Percentiles rank a stretch among this genome's conserved stretches.
Evolutionary conservation across 2,329 filamentous ascomycete genomes (phyloP).

Genomic region (Balansia obtecta): DNA sequence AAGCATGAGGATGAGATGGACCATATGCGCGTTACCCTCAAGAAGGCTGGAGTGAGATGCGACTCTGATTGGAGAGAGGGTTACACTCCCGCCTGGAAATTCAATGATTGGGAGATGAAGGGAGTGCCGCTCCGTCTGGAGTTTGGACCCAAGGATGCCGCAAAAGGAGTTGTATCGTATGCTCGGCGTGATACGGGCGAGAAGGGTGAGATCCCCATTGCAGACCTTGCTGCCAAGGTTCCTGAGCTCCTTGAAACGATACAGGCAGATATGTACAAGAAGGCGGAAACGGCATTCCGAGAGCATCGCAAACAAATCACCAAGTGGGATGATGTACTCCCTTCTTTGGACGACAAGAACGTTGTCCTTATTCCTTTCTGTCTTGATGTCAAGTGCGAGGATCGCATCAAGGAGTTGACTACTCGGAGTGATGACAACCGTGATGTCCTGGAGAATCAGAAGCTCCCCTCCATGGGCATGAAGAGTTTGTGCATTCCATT

Average conservation of each 20-base stretch:
- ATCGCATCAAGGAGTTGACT: slow-evolving; percentile 87
- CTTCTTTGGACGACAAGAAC: slow-evolving; percentile 83
- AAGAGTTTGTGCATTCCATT: slow-evolving; percentile 63
- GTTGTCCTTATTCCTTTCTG: slow-evolving; percentile 89
- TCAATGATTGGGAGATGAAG: slow-evolving; percentile 97
- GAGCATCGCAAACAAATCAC: slow-evolving; percentile 70
- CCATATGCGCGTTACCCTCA: slow-evolving; percentile 55
- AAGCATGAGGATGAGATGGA: slow-evolving; percentile 67
- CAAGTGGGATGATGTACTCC: slow-evolving; percentile 85
- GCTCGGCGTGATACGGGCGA: slow-evolving; percentile 79
- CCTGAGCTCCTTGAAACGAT: slow-evolving; percentile 80
- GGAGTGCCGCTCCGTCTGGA: slow-evolving; percentile 89
- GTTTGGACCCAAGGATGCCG: slow-evolving; percentile 89
- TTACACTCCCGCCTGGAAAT: slow-evolving; percentile 94
- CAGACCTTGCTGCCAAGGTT: slow-evolving; percentile 60
- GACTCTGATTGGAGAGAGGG: slow-evolving; percentile 78
- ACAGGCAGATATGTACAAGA: slow-evolving; percentile 66
- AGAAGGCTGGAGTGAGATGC: slow-evolving; percentile 61
- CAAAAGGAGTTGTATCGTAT: slow-evolving; percentile 70
- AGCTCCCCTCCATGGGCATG: slow-evolving; percentile 49
- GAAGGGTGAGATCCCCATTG: slow-evolving; percentile 69
- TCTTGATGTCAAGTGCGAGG: slow-evolving; percentile 69
- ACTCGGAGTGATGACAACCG: slow-evolving; percentile 57
- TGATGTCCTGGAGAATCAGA: slow-evolving; percentile 38
- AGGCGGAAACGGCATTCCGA: slow-evolving; percentile 67